phyloP scores from a whole-genome alignment of 148 eudicot species.

The Rhododendron mucronatum region DNA sequence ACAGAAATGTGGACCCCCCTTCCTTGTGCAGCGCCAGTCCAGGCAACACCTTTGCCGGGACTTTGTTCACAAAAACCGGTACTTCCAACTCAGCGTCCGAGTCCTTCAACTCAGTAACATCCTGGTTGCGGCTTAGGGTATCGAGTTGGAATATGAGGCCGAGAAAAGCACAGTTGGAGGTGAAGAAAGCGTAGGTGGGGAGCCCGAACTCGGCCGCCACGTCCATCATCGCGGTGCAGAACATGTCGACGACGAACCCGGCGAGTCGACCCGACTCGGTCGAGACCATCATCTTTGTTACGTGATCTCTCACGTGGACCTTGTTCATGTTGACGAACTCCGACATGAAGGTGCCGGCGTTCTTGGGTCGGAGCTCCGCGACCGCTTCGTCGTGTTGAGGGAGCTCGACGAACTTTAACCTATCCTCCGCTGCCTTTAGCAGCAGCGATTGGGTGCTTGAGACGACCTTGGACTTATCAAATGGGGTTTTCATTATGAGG shows the following conservation, averaged over 20 bases:
- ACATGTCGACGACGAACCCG: conserved; percentile 29
- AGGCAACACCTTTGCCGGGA: too few relatives aligned
- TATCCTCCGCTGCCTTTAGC: background rate
- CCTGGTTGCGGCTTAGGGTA: too few relatives aligned
- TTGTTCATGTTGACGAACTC: conserved; percentile 4
- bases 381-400: background rate
- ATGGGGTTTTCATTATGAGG: conserved; percentile 18
- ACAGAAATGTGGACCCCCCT: too few relatives aligned
- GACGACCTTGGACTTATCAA: background rate
- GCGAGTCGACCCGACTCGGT: background rate
- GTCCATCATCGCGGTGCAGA: conserved; percentile 25
- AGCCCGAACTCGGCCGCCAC: conserved; percentile 20
- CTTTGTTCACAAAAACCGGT: too few relatives aligned
- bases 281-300: background rate
- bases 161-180: background rate
- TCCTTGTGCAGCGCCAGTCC: too few relatives aligned
- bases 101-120: too few relatives aligned
- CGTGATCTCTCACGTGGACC: background rate
- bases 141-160: too few relatives aligned
- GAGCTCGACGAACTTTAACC: conserved; percentile 1
- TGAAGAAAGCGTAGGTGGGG: conserved; percentile 22
- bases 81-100: too few relatives aligned
- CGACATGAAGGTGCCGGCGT: background rate
- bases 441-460: conserved; percentile 4
- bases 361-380: background rate